Evolutionary conservation across 1,284 basidiomycete genomes (phyloP).

Genomic region (Moesziomyces parantarcticus): DNA sequence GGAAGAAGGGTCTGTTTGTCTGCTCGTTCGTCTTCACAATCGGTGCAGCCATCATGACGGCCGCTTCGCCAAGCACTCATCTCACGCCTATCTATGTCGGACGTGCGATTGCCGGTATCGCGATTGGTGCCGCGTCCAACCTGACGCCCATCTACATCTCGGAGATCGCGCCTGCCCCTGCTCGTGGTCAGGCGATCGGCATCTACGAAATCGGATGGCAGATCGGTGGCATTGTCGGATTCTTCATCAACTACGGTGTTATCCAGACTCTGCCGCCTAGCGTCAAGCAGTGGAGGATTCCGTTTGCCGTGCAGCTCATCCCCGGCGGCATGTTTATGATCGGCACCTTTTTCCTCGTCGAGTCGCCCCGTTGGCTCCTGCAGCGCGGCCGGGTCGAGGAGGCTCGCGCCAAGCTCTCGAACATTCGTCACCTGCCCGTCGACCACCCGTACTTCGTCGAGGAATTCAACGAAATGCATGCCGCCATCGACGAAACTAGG

Average conservation of each 20-base stretch:
- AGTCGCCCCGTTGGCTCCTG: slow-evolving; percentile 76
- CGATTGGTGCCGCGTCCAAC: slow-evolving; percentile 67
- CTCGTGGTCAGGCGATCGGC: slow-evolving; percentile 72
- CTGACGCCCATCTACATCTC: slow-evolving; percentile 68
- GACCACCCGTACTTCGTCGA: slow-evolving; percentile 56
- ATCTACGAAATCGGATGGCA: slow-evolving; percentile 71
- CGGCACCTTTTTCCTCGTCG: slow-evolving; percentile 71
- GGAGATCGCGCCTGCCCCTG: slow-evolving; percentile 69
- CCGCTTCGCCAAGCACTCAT: slow-evolving; percentile 31
- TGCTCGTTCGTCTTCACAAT: slow-evolving; percentile 56
- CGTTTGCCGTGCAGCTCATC: slow-evolving; percentile 72
- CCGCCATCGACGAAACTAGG: slow-evolving; percentile 14
- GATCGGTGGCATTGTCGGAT: slow-evolving; percentile 68
- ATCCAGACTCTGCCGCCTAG: slow-evolving; percentile 67
- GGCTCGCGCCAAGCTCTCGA: slow-evolving; percentile 51
- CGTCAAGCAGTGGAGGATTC: slow-evolving; percentile 71
- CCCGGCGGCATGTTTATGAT: slow-evolving; percentile 69
- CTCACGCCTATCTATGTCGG: slow-evolving; percentile 65
- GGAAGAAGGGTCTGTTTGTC: slow-evolving; percentile 51
- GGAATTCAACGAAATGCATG: slow-evolving; percentile 30
- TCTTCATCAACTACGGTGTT: slow-evolving; percentile 69
- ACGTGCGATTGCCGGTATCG: slow-evolving; percentile 68
- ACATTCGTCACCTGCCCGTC: slow-evolving; percentile 59
- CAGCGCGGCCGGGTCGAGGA: slow-evolving; percentile 69
- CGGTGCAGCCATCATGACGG: slow-evolving; percentile 59